phyloP scores from a whole-genome alignment of 202 grass and related monocot species.

The Tripidium arundinaceum region DNA sequence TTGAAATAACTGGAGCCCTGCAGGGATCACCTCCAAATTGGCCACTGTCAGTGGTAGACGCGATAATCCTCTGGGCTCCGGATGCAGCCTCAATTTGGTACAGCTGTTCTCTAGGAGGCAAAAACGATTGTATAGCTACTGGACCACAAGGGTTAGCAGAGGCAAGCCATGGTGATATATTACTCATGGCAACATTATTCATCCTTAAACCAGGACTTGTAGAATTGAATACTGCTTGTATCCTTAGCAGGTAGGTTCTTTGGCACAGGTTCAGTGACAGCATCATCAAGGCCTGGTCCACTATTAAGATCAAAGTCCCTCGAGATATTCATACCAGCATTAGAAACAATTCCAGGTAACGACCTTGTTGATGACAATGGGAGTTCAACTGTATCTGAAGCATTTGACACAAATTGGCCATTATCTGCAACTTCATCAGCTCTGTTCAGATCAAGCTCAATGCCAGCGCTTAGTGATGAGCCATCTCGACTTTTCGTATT shows the following conservation, averaged over 20 bases:
- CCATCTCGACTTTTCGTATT: constrained; percentile 30
- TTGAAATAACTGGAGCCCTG: constrained; percentile 46
- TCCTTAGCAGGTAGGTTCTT: constrained; percentile 32
- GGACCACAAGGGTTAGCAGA: constrained; percentile 31
- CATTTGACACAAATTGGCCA: constrained; percentile 31
- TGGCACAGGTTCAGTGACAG: constrained; percentile 30
- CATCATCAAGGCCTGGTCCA: constrained; percentile 55
- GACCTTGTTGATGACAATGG: constrained; percentile 26
- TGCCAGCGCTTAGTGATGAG: constrained; percentile 31
- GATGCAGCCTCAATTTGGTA: constrained; percentile 38
- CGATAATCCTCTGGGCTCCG: constrained; percentile 45
- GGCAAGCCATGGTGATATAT: constrained; percentile 53
- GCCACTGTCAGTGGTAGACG: constrained; percentile 1
- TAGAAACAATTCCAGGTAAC: constrained; percentile 17
- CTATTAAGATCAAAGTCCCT: constrained; percentile 70
- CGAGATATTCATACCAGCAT: constrained; percentile 20
- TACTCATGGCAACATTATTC: constrained; percentile 39
- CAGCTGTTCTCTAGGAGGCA: constrained; percentile 49
- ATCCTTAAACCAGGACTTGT: constrained; percentile 49
- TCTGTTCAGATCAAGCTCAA: constrained; percentile 72
- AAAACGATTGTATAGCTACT: constrained; percentile 46
- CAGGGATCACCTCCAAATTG: constrained; percentile 38
- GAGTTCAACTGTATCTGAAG: constrained; percentile 27
- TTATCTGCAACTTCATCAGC: constrained; percentile 49
- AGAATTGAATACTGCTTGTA: constrained; percentile 39